Evolutionary conservation across 805 yeast species (phyloP), one percentile per base, ranked within the genome.

Genomic region (Candida boleticola): DNA sequence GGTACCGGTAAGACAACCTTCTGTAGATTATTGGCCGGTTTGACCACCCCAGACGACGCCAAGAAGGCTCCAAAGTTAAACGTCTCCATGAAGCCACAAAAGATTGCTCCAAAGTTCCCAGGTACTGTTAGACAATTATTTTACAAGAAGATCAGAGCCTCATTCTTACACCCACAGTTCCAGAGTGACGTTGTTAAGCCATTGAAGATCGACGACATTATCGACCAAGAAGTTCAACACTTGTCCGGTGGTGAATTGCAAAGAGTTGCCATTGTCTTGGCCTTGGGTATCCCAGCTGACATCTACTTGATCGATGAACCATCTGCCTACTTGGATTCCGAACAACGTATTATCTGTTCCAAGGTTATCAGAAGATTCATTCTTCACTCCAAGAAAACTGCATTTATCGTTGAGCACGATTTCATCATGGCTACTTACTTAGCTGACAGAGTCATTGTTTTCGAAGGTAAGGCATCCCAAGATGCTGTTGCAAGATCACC

Each of bases 1-100:
- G 99, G 99, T 74, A 93, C 99, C 16, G 99, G 99, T 75, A 93
- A 93, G 74, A 93, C 99, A 32, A 93, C 99, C 13, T 83, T 93
- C 74, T 92, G 97, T 79, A 87, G 85, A 66, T 73, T 93, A 58
- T 76, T 93, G 58, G 98, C 99, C 18, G 99, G 98, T 61, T 89
- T 89, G 21, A 76, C 88, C 53, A 76, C 85, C 38, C 92, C 99
- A 25, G 99, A 93, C 68, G 79, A 77, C 52, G 88, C 88, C 44
- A 63, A 72, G 46, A 80, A 82, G 60, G 82, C 88, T 47, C 97
- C 97, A 39, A 84, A 86, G 63, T 71, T 93, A 67, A 89, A 87
- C 60, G 93, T 93, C 42, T 85, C 96, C 42, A 90, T 93, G 97
- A 93, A 93, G 72, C 99, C 99, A 33, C 99, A 93, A 76, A 93